Evolutionary conservation across 495 filamentous ascomycete genomes (phyloP).

Genomic region (Daldinia grandis): DNA sequence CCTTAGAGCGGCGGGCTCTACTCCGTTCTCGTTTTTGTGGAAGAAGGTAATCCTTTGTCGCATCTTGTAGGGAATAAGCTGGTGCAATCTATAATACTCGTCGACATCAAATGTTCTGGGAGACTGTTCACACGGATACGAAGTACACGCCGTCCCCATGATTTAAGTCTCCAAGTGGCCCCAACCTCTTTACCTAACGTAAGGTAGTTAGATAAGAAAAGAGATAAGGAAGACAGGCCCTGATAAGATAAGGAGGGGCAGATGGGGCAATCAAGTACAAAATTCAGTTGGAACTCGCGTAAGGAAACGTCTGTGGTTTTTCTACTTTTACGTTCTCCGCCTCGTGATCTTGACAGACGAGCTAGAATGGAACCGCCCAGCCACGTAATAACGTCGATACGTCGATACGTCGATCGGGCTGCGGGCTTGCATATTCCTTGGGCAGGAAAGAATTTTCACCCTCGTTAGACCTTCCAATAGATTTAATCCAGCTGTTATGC

Average conservation of each 20-base stretch:
- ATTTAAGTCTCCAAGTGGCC: neutral
- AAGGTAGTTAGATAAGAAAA: neutral
- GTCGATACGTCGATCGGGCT: slow-evolving; percentile 20
- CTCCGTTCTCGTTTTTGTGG: slow-evolving; percentile 65
- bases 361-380: neutral
- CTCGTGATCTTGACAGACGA: neutral
- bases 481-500: slow-evolving; percentile 20
- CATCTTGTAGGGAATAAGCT: slow-evolving; percentile 62
- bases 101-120: slow-evolving; percentile 32
- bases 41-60: slow-evolving; percentile 86
- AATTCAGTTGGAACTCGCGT: neutral
- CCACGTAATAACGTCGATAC: slow-evolving; percentile 17
- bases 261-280: slow-evolving; percentile 1
- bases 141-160: slow-evolving; percentile 5
- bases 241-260: slow-evolving; percentile 16
- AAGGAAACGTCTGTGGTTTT: slow-evolving; percentile 5
- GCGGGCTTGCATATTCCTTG: slow-evolving; percentile 9
- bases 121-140: slow-evolving; percentile 30
- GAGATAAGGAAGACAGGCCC: neutral
- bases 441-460: slow-evolving; percentile 12
- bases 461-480: slow-evolving; percentile 23
- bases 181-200: neutral
- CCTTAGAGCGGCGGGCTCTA: slow-evolving; percentile 67
- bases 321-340: slow-evolving; percentile 6
- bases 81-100: slow-evolving; percentile 22